Base-by-base conservation (phyloP, 257 asterid species). In the Asclepias syriaca region DNA sequence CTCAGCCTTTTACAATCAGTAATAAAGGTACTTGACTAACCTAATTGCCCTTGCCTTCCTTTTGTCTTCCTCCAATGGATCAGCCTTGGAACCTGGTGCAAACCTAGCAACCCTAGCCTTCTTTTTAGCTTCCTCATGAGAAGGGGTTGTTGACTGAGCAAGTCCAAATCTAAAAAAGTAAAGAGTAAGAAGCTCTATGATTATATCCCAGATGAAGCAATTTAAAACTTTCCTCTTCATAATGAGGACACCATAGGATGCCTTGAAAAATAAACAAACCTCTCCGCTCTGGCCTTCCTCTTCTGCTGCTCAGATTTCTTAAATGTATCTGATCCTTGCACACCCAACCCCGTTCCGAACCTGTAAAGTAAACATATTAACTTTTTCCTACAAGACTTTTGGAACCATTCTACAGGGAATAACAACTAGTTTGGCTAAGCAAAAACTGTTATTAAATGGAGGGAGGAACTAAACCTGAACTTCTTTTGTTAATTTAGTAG, bases 201-300 rank as follows among this genome's bases (percentile, higher is more conserved):
- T 51, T 19, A 24, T 22, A 55, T 54, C 34, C 51, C 57, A 49
- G 55, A 10, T 34, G 66, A 77, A 63, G 66, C 32, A 77, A 56
- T 48, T 55, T 73, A 3, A 34, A 15, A 15, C 3, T 50, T 58
- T 53, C n/a, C 58, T 48, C 5, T 55, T 8, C 34, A 65, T 10
- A 40, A 39, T 60, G 37, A 68, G 34, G 27, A 40, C 51, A 51
- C 22, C 11, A 29, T 7, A 16, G 43, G 13, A 32, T 27, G n/a
- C 50, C 45, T 40, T 32, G 66, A 12, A 65, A 22, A 65, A 65
- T 16, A 56, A 73, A 79, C 54, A 6, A 71, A 92, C 99, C 98
- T 92, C 84, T 91, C 98, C 39, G 99, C 99, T 81, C 99, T 90
- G 65, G 98, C 95, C 83, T 87, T 92, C 91, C 86, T 87, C 84